Percentiles rank a stretch among this genome's conserved stretches.
These are phyloP conservation scores for Combretum micranthum DNA, from an alignment of 345 rosid genomes.

Conservation along the genomic window DNA sequence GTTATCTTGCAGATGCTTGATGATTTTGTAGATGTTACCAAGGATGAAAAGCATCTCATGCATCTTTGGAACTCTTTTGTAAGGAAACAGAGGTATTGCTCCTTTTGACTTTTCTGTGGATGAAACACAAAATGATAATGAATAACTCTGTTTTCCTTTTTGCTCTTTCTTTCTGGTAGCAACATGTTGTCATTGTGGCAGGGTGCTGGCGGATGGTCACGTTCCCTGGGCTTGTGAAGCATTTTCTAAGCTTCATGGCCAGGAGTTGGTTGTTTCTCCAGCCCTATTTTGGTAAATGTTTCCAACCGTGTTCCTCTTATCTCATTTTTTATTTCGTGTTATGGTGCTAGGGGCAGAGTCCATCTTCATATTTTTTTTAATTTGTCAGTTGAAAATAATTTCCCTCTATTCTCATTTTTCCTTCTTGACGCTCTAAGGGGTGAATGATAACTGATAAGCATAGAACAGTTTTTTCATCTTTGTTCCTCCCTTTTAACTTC, in stretches of 20 bases:
- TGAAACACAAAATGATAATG: no score
- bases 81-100: constrained; percentile 57
- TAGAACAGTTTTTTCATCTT: background rate
- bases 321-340: background rate
- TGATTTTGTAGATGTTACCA: constrained; percentile 89
- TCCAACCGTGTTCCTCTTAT: background rate
- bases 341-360: no score
- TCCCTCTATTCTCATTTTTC: background rate
- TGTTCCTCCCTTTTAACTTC: background rate
- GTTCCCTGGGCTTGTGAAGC: constrained; percentile 94
- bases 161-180: constrained; percentile 1
- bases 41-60: constrained; percentile 75
- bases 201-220: constrained; percentile 82
- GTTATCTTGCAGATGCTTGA: constrained; percentile 79
- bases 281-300: constrained; percentile 51
- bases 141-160: constrained; percentile 1
- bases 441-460: background rate
- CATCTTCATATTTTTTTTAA: no score
- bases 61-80: constrained; percentile 92
- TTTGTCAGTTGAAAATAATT: no score
- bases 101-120: background rate
- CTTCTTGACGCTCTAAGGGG: background rate
- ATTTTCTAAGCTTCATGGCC: constrained; percentile 59
- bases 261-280: constrained; percentile 33
- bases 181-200: constrained; percentile 18